Evolutionary conservation across 2,329 filamentous ascomycete species (phyloP).

Genomic region (Pseudogymnoascus sp.): DNA sequence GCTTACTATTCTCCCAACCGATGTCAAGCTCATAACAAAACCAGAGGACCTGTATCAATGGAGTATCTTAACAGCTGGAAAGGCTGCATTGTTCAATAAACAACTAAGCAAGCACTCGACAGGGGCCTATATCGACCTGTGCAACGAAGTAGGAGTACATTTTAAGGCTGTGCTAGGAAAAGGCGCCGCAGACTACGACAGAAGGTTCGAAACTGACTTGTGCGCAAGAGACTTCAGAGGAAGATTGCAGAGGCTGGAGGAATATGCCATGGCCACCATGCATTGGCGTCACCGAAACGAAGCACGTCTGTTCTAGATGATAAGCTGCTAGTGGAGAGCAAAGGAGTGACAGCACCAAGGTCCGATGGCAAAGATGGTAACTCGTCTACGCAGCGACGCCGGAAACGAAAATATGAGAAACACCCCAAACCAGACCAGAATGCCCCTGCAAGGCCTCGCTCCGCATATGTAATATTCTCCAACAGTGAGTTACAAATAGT

Average conservation of each 20-base stretch:
- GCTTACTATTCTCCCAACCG: too few species aligned
- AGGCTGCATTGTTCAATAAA: too few species aligned
- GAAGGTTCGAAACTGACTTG: constrained; percentile 30
- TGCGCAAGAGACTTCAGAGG: constrained; percentile 28
- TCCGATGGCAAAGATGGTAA: constrained; percentile 38
- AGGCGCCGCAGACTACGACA: neutral
- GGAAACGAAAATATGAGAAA: constrained; percentile 68
- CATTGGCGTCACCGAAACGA: constrained; percentile 27
- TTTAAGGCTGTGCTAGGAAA: too few species aligned
- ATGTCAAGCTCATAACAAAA: too few species aligned
- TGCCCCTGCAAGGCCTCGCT: constrained; percentile 71
- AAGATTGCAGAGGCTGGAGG: constrained; percentile 57
- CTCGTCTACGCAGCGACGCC: constrained; percentile 35
- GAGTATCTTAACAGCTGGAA: too few species aligned
- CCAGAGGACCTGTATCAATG: too few species aligned
- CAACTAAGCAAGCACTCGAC: too few species aligned
- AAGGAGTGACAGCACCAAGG: constrained; percentile 38
- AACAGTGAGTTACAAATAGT: too few species aligned
- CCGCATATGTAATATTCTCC: constrained; percentile 81
- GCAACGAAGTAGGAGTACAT: too few species aligned
- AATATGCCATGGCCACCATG: constrained; percentile 20
- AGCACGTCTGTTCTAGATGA: constrained; percentile 34
- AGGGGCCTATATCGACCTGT: too few species aligned
- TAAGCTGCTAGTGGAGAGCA: constrained; percentile 51
- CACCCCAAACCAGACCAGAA: constrained; percentile 76